Base-by-base conservation (phyloP, 768 basidiomycete species). In the Boletus pseudo-olivaceus region DNA sequence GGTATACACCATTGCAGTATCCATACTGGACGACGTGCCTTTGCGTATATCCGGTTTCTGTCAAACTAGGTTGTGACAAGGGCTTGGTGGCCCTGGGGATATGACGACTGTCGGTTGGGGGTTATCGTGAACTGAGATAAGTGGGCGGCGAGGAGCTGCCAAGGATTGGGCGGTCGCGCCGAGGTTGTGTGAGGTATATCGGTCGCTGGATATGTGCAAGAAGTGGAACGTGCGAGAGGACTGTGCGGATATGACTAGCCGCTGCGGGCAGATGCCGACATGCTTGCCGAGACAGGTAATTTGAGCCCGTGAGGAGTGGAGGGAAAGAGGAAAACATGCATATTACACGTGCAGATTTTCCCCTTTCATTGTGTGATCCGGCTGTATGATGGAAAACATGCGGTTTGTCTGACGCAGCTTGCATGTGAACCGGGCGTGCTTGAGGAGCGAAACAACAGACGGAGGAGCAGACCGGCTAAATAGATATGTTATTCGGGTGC, bases 271-370 rank as follows among this genome's bases (percentile, higher is more conserved):
- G 34, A 47, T 62, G 58, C 53, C 53, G 53, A 59, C 35, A 46
- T 15, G 43, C 1, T 35, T 53, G 51, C 58, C 51, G 55, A 60
- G 47, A 43, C 37, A 23, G 47, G 45, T 37, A 43, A 43, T 42
- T 9, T 42, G 29, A 38, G 50, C 34, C 26, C 40, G 39, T 51
- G 42, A 45, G 33, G 23, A 23, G 23, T 23, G 54, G 51, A 42
- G 45, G 20, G 44, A 57, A 61, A 62, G 56, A 51, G 54, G 61
- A 34, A 50, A 45, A 65, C 65, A 66, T 54, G 65, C 65, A 6
- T 15, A 19, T 1, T 4, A 55, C 65, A 67, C 65, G 65, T 66
- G 65, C 58, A 55, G 53, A 52, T 47, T 53, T 61, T 44, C 65
- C 57, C 51, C 41, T 42, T 65, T 62, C 27, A 47, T 19, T 19